Percentiles rank a stretch among this genome's conserved stretches.
Evolutionary conservation across 2,329 filamentous ascomycete genomes (phyloP).

Genomic region (Apiospora kogelbergensis): DNA sequence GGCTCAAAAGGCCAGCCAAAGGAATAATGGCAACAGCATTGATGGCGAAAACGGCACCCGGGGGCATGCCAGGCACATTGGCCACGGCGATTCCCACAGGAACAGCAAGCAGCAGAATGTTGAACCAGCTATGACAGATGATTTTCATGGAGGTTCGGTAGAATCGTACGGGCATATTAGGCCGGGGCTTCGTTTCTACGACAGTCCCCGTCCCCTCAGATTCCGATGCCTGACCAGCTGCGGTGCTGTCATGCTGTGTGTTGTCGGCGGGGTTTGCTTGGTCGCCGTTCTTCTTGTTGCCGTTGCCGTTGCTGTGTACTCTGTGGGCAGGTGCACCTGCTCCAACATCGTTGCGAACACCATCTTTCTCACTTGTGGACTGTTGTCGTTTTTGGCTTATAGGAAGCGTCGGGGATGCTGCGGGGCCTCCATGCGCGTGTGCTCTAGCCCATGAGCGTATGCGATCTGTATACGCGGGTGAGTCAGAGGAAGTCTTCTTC

Average conservation of each 20-base stretch:
- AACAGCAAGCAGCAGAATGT: constrained; percentile 74
- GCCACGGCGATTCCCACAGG: constrained; percentile 72
- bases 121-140: constrained; percentile 74
- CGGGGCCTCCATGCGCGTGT: constrained; percentile 55
- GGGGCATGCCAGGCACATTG: constrained; percentile 49
- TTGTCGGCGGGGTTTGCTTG: constrained; percentile 20
- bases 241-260: constrained; percentile 33
- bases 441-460: constrained; percentile 55
- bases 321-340: constrained; percentile 21
- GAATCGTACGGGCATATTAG: constrained; percentile 33
- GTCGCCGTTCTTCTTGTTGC: constrained; percentile 19
- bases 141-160: constrained; percentile 57
- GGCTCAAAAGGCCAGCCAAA: constrained; percentile 68
- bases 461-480: constrained; percentile 53
- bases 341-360: constrained; percentile 17
- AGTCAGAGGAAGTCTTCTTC: constrained; percentile 58
- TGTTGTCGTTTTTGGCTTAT: constrained; percentile 30
- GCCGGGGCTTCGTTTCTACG: constrained; percentile 37
- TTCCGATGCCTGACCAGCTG: constrained; percentile 41
- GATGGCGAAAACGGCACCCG: constrained; percentile 68
- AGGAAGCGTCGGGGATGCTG: constrained; percentile 36
- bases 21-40: constrained; percentile 77
- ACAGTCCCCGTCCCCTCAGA: constrained; percentile 57
- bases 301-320: constrained; percentile 20
- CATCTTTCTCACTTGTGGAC: constrained; percentile 22